phyloP scores from a whole-genome alignment of 257 asterid genomes.

The Ilex aquifolium region DNA sequence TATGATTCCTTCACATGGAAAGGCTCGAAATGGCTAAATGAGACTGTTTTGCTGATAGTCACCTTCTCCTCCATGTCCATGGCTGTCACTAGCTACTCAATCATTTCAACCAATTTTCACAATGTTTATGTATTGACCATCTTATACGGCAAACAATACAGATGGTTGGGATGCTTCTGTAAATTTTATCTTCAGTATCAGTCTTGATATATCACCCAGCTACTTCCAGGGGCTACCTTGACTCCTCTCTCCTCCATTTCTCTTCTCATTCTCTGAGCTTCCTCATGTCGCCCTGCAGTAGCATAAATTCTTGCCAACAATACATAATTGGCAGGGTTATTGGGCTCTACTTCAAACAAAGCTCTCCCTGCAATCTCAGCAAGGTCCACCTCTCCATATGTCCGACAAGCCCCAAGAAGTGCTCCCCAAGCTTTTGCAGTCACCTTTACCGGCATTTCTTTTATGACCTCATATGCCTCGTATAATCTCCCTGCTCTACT shows the following conservation, averaged over 20 bases:
- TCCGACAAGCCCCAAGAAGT: conserved; percentile 45
- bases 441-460: conserved; percentile 32
- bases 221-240: conserved; percentile 34
- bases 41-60: no score
- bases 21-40: no score
- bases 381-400: conserved; percentile 41
- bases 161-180: no score
- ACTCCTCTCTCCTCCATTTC: conserved; percentile 42
- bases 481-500: conserved; percentile 37
- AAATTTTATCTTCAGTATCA: no score
- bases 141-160: no score
- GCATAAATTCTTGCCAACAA: conserved; percentile 32
- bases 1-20: no score
- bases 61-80: no score
- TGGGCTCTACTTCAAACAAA: conserved; percentile 40
- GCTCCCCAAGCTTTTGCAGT: conserved; percentile 59
- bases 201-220: conserved; percentile 34
- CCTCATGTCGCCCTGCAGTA: conserved; percentile 26
- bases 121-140: no score
- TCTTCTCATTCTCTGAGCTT: conserved; percentile 24
- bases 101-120: no score
- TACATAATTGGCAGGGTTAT: conserved; percentile 46
- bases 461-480: conserved; percentile 38
- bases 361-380: conserved; percentile 45
- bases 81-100: no score